Evolutionary conservation across 2,329 filamentous ascomycete species (phyloP).

Genomic region (Beauveria pseudobassiana): DNA sequence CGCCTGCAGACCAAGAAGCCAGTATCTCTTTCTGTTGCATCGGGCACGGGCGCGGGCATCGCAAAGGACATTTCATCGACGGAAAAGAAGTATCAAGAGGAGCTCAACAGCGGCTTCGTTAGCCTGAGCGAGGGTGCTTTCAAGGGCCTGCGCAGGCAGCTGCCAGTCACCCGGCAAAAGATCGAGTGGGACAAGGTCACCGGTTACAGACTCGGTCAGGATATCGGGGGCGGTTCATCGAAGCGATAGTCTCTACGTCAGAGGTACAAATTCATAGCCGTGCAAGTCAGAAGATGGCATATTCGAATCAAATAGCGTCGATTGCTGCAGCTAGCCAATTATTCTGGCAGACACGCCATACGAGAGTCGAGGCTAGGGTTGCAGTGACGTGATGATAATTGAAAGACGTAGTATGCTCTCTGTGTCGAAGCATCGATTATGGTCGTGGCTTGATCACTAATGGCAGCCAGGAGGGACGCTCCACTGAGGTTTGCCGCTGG

Average conservation of each 20-base stretch:
- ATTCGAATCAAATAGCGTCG: not conserved
- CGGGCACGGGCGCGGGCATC: constrained; percentile 58
- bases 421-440: not conserved
- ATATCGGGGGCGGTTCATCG: constrained; percentile 63
- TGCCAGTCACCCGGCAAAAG: constrained; percentile 96
- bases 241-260: constrained; percentile 33
- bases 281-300: not conserved
- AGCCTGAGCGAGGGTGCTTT: constrained; percentile 89
- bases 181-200: constrained; percentile 99
- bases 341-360: not conserved
- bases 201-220: constrained; percentile 78
- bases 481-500: not conserved
- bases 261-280: not conserved
- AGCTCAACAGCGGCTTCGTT: constrained; percentile 85
- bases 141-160: constrained; percentile 82
- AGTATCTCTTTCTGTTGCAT: constrained; percentile 53
- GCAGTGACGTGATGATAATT: too few species aligned
- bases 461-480: not conserved
- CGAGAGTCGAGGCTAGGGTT: too few species aligned
- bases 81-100: constrained; percentile 94
- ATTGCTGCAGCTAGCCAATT: not conserved
- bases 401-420: too few species aligned
- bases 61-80: constrained; percentile 67
- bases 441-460: not conserved
- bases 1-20: constrained; percentile 84